phyloP scores from a whole-genome alignment of 2,329 filamentous ascomycete species.

The Geoglossum cookeanum region DNA sequence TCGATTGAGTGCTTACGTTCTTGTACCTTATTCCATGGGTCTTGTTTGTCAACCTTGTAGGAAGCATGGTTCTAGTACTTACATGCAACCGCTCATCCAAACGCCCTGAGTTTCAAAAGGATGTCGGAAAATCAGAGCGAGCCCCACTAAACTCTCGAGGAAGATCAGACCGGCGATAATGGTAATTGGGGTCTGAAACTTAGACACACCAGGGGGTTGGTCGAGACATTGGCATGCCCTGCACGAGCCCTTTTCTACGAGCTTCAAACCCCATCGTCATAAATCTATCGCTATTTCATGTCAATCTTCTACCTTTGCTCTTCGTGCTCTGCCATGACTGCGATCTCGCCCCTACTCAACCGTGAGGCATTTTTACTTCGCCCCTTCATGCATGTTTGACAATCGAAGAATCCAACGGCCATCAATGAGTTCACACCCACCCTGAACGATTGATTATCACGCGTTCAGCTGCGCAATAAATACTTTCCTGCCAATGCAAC shows the following conservation, averaged over 20 bases:
- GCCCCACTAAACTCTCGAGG: not conserved
- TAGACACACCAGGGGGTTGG: not conserved
- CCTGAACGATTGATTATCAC: not conserved
- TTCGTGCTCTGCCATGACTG: not conserved
- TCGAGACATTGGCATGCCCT: too few relatives aligned
- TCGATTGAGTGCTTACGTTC: not conserved
- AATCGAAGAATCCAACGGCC: not conserved
- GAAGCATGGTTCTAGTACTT: not conserved
- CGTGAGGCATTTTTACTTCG: conserved; percentile 1
- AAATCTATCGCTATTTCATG: not conserved
- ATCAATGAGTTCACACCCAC: not conserved
- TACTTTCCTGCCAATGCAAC: not conserved
- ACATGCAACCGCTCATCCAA: not conserved
- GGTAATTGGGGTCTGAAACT: not conserved
- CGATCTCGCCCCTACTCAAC: not conserved
- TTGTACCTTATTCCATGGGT: too few relatives aligned
- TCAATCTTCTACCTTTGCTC: not conserved
- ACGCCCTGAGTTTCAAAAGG: not conserved
- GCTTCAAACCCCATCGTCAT: not conserved
- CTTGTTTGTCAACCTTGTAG: not conserved
- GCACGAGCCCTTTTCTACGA: too few relatives aligned
- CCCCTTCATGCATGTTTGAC: not conserved
- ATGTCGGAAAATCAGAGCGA: not conserved
- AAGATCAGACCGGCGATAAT: not conserved
- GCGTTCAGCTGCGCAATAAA: not conserved